Conservation (phyloP, 306 rosid genomes). For the Argentina anserina region DNA sequence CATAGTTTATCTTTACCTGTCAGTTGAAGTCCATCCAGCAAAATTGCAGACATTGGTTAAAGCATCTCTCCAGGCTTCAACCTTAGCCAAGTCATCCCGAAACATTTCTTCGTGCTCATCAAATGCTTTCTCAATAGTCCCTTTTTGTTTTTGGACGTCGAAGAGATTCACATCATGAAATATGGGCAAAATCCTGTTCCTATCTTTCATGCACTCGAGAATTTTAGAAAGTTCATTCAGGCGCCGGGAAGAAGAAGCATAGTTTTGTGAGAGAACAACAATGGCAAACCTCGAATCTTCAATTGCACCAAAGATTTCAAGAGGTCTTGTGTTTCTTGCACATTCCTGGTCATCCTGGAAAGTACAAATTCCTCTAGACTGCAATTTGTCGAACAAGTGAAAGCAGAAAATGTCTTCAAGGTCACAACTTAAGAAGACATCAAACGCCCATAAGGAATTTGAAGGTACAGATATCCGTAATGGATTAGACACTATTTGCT, state of each 20-base stretch:
- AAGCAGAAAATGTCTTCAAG: too few relatives aligned
- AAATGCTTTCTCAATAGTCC: not conserved
- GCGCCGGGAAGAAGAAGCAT: not conserved
- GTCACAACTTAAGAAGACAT: too few relatives aligned
- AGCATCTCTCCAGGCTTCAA: constrained; percentile 5
- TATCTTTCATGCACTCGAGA: not conserved
- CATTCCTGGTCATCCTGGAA: too few relatives aligned
- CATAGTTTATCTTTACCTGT: not conserved
- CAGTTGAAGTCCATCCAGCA: constrained; percentile 9
- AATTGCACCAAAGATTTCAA: not conserved
- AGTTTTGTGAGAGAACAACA: constrained; percentile 8
- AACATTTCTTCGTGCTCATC: not conserved
- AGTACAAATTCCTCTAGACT: too few relatives aligned
- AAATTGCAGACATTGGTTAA: not conserved
- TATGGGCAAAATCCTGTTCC: constrained; percentile 3
- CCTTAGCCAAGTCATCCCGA: not conserved
- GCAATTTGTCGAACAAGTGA: too few relatives aligned
- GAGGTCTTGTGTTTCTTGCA: not conserved
- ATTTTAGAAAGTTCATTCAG: constrained; percentile 1
- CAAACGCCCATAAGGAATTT: too few relatives aligned
- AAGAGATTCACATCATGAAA: constrained; percentile 10
- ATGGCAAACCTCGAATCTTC: not conserved
- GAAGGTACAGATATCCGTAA: too few relatives aligned
- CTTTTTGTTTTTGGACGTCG: not conserved
- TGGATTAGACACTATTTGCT: too few relatives aligned